Percentiles rank a stretch among this genome's conserved stretches.
phyloP scores from a whole-genome alignment of 768 basidiomycete genomes.

The Pleurotus pulmonarius region DNA sequence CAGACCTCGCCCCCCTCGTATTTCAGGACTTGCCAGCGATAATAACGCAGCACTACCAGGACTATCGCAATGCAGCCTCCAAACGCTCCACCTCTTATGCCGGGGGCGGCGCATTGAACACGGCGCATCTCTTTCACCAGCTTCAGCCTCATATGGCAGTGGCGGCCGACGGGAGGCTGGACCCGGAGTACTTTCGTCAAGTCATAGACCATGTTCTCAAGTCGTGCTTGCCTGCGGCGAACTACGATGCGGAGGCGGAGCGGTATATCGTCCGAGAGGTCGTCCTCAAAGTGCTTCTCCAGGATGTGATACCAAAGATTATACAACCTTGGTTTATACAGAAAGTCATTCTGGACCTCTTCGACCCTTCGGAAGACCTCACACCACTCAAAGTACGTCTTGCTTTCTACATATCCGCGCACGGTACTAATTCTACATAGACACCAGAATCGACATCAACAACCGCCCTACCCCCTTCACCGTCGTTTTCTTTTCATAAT shows the following conservation, averaged over 20 bases:
- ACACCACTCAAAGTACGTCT: conserved; percentile 24
- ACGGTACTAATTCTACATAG: conserved; percentile 5
- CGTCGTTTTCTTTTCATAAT: conserved; percentile 40
- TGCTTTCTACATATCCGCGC: neutral
- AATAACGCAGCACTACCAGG: conserved; percentile 70
- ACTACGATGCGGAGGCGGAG: conserved; percentile 76
- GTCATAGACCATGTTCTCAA: conserved; percentile 74
- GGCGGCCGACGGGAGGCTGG: conserved; percentile 56
- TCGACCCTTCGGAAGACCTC: conserved; percentile 42
- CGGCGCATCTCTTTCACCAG: conserved; percentile 71
- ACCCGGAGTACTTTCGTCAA: conserved; percentile 78
- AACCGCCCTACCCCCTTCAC: conserved; percentile 28
- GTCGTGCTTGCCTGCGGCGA: conserved; percentile 69
- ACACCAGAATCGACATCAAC: conserved; percentile 21
- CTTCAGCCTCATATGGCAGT: conserved; percentile 85
- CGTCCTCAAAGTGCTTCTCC: conserved; percentile 71
- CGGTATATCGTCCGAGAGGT: conserved; percentile 84
- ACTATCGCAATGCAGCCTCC: conserved; percentile 66
- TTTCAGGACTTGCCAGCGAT: conserved; percentile 62
- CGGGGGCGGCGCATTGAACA: conserved; percentile 54
- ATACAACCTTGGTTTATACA: conserved; percentile 92
- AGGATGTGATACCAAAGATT: conserved; percentile 63
- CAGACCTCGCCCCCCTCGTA: conserved; percentile 59
- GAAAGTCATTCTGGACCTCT: conserved; percentile 57
- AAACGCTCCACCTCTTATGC: conserved; percentile 73